A percentile compares a stretch with the other conserved stretches of the same genome.
These are phyloP conservation scores for Nepenthes gracilis DNA, from an alignment of 148 eudicot genomes.

Conservation along the genomic window DNA sequence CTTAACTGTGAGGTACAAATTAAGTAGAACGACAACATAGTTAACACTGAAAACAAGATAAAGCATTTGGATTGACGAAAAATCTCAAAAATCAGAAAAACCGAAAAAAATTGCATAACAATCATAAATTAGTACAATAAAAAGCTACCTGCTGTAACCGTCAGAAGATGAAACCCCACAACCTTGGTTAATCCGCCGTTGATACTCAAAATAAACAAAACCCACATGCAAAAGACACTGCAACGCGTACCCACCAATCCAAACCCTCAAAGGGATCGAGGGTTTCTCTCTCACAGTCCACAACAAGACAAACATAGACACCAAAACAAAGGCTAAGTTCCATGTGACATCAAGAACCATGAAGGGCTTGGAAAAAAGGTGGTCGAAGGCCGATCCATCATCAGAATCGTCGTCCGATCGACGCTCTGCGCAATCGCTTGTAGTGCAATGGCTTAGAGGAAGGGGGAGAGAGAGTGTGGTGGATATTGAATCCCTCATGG, in stretches of 20 bases:
- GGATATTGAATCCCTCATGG: constrained; percentile 13
- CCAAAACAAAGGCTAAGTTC: constrained; percentile 55
- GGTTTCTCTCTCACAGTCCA: constrained; percentile 35
- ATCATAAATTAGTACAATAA: neutral
- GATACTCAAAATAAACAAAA: constrained; percentile 31
- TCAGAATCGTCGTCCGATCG: constrained; percentile 16
- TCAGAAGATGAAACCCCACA: constrained; percentile 10
- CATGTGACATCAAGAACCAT: constrained; percentile 47
- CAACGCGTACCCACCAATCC: constrained; percentile 54
- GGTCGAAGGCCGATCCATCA: constrained; percentile 13
- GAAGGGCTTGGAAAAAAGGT: constrained; percentile 35
- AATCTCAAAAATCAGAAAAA: neutral
- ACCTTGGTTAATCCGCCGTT: constrained; percentile 19
- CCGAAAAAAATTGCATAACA: neutral
- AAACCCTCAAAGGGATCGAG: constrained; percentile 47
- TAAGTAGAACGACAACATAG: no score
- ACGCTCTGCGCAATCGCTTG: constrained; percentile 11
- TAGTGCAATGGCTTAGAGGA: constrained; percentile 15
- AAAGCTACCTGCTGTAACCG: constrained; percentile 26
- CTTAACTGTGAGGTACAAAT: no score
- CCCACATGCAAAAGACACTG: constrained; percentile 62
- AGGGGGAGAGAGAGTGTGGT: constrained; percentile 11
- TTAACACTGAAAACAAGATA: no score
- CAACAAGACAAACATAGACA: constrained; percentile 36
- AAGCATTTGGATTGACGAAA: neutral